A percentile compares a stretch with the other conserved stretches of the same genome.
phyloP scores from a whole-genome alignment of 257 asterid genomes.

The Nicotiana sylvestris region DNA sequence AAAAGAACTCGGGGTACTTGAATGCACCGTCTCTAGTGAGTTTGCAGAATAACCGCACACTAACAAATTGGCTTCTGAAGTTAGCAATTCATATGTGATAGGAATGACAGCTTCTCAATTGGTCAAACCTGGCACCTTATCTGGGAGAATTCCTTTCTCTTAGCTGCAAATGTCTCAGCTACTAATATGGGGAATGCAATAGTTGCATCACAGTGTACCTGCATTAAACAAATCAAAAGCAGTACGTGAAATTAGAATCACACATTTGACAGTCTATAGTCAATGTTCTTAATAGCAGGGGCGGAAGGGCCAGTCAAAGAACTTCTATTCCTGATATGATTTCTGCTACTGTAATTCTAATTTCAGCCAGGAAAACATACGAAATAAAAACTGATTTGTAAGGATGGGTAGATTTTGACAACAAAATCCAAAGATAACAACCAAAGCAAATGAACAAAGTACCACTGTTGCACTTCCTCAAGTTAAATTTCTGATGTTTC shows the following conservation, averaged over 20 bases:
- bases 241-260: not conserved
- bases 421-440: no score
- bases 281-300: no score
- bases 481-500: not conserved
- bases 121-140: not conserved
- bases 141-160: conserved; percentile 16
- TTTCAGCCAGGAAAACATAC: not conserved
- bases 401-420: not conserved
- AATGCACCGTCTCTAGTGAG: not conserved
- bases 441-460: no score
- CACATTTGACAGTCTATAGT: not conserved
- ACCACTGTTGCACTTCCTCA: not conserved
- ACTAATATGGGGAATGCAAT: conserved; percentile 85
- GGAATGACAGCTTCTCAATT: not conserved
- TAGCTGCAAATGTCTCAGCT: conserved; percentile 81
- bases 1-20: not conserved
- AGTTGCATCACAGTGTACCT: conserved; percentile 96
- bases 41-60: not conserved
- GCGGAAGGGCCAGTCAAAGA: not conserved
- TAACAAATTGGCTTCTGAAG: not conserved
- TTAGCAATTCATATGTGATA: not conserved
- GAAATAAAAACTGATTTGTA: not conserved
- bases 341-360: not conserved
- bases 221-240: not conserved
- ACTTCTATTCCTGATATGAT: not conserved